phyloP scores from a whole-genome alignment of 257 asterid genomes.

The Primulina huaijiensis region DNA sequence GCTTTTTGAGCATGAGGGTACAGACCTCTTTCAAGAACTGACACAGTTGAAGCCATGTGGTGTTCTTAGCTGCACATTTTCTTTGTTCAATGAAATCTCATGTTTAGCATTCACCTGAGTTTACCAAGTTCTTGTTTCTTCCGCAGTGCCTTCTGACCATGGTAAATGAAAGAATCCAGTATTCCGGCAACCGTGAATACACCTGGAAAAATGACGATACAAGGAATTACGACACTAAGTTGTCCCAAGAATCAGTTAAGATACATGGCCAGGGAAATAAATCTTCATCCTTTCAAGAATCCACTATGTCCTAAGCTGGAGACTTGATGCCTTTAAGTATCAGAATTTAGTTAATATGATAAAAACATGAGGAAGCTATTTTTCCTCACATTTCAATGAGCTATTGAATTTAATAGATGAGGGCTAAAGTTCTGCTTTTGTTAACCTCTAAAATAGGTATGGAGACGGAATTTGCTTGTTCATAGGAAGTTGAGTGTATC shows the following conservation, averaged over 20 bases:
- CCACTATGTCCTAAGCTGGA: neutral
- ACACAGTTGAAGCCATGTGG: slow-evolving; percentile 19
- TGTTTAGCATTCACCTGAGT: slow-evolving; percentile 39
- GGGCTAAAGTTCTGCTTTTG: too few relatives aligned
- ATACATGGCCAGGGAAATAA: neutral
- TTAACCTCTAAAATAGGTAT: too few relatives aligned
- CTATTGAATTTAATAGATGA: too few relatives aligned
- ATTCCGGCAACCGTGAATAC: slow-evolving; percentile 92
- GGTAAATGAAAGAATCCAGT: slow-evolving; percentile 77
- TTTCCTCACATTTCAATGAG: too few relatives aligned
- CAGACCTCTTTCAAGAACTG: neutral
- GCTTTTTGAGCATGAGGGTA: neutral
- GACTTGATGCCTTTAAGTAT: too few relatives aligned
- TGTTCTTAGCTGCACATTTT: slow-evolving; percentile 13
- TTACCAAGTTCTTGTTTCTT: slow-evolving; percentile 81
- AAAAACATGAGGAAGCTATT: neutral
- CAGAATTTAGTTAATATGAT: too few relatives aligned
- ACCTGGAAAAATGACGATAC: slow-evolving; percentile 40
- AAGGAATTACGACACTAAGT: neutral
- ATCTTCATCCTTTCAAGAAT: neutral
- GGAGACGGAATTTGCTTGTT: too few relatives aligned
- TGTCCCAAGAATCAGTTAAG: neutral
- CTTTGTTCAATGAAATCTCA: slow-evolving; percentile 17
- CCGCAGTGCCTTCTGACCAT: slow-evolving; percentile 79
- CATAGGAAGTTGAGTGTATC: too few relatives aligned